A percentile compares a stretch with the other conserved stretches of the same genome.
Evolutionary conservation across 192 early-diverging fungal genomes (phyloP).

Genomic region (Podila verticillata): DNA sequence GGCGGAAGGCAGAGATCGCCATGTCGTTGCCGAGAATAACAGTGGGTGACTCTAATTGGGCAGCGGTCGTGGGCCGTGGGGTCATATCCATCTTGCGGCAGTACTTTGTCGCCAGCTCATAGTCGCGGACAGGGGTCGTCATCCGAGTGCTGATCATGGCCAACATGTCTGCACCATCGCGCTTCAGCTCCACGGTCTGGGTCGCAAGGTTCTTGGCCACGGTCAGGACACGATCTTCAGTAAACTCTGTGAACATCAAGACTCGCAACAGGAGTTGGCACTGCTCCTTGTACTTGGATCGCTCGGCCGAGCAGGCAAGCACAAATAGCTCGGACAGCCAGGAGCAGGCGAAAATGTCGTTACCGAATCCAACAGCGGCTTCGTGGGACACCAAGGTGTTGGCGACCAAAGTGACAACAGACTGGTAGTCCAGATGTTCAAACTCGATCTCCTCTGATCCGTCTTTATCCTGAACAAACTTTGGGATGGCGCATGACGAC

Average conservation of each 20-base stretch:
- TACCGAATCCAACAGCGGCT: constrained; percentile 57
- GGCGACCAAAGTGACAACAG: constrained; percentile 50
- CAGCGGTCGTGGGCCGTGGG: not conserved
- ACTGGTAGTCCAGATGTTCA: constrained; percentile 51
- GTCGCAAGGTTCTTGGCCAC: constrained; percentile 75
- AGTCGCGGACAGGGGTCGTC: constrained; percentile 51
- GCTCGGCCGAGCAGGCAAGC: constrained; percentile 52
- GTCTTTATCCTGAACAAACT: constrained; percentile 49
- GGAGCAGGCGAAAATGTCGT: constrained; percentile 53
- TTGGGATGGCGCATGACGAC: constrained; percentile 60
- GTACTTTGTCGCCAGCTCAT: constrained; percentile 43
- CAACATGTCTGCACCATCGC: constrained; percentile 68
- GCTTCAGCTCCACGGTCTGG: constrained; percentile 72
- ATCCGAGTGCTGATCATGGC: constrained; percentile 55
- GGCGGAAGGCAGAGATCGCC: constrained; percentile 73
- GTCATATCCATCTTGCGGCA: constrained; percentile 19
- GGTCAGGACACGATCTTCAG: constrained; percentile 74
- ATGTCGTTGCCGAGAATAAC: constrained; percentile 61
- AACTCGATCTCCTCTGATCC: constrained; percentile 31
- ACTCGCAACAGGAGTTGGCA: constrained; percentile 61
- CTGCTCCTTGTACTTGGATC: constrained; percentile 43
- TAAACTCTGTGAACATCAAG: constrained; percentile 73
- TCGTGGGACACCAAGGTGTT: constrained; percentile 58
- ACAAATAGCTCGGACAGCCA: constrained; percentile 71
- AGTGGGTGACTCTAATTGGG: constrained; percentile 29